Evolutionary conservation across 495 filamentous ascomycete species (phyloP), one percentile per base, ranked within the genome.

Genomic region (Aspergillus carlsbadensis): DNA sequence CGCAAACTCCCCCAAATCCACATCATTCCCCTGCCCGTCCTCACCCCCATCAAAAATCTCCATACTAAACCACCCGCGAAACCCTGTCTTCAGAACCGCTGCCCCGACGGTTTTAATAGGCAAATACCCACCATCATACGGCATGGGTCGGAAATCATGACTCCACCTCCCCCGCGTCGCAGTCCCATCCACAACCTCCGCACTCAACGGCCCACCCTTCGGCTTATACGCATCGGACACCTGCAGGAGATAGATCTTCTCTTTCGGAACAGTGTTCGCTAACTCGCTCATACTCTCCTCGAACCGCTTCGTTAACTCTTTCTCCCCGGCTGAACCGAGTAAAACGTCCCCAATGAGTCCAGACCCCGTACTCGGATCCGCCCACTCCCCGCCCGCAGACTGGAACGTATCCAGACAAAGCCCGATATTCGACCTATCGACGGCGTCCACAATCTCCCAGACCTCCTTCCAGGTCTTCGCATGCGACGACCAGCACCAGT

Each of bases 351-450:
- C 78, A 3, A 85, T 72, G n/a, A 83, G 60, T 0, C 89, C 88
- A 0, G 84, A 85, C 1, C 61, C 20, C 0, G 85, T 88, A 0
- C 83, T 88, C 0, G 90, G 90, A 69, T 93, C 88, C 0, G 74
- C 88, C 81, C 80, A 92, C 70, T 95, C 89, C 31, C 83, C 80
- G 1, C 88, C 89, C 0, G 81, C 86, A 5, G 82, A 87, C 65
- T 93, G 89, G 72, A 93, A 92, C 0, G 89, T 93, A 66, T 95
- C 89, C 13, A 95, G 79, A 64, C 89, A 92, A 2, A 92, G 70
- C 0, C 90, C 88, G 26, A 91, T 70, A 61, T 93, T 93, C 0
- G 74, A 74, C 3, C 84, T 66, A 61, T 88, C 71, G 3, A 85
- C 84, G 10, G 70, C 75, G 42, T 78, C 58, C 5, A 88, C 82